phyloP scores from a whole-genome alignment of 75 land plant genomes.

The Pinus tabuliformis region DNA sequence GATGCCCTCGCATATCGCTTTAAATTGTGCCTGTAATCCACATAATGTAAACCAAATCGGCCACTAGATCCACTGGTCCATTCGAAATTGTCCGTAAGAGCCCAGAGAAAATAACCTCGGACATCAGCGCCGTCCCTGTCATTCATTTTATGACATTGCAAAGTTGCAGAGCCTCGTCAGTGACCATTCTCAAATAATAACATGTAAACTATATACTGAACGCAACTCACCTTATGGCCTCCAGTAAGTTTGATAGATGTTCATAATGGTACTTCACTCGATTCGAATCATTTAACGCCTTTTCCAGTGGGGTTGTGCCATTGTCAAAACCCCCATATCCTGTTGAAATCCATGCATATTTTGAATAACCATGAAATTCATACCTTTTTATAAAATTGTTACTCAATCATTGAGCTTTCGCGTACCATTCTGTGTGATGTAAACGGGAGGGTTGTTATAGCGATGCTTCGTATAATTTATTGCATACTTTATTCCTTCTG shows the following conservation, averaged over 20 bases:
- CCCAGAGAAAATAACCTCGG: slow-evolving; percentile 57
- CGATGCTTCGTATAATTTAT: slow-evolving; percentile 1
- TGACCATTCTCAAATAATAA: neutral
- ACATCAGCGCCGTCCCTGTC: slow-evolving; percentile 41
- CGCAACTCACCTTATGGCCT: slow-evolving; percentile 13
- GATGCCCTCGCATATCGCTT: slow-evolving; percentile 51
- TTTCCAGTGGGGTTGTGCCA: slow-evolving; percentile 13
- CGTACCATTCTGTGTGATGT: slow-evolving; percentile 25
- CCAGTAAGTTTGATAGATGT: slow-evolving; percentile 22
- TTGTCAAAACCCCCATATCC: slow-evolving; percentile 37
- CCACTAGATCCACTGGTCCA: slow-evolving; percentile 45
- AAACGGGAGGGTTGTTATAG: slow-evolving; percentile 3
- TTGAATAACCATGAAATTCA: neutral
- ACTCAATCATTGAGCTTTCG: neutral
- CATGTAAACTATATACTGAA: neutral
- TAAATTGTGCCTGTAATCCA: slow-evolving; percentile 37
- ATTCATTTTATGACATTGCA: neutral
- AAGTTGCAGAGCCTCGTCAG: neutral
- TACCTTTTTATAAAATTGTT: neutral
- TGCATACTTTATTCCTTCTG: neutral
- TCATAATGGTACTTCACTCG: slow-evolving; percentile 24
- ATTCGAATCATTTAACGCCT: slow-evolving; percentile 23
- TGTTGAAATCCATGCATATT: neutral
- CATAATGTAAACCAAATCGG: slow-evolving; percentile 51
- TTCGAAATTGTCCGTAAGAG: slow-evolving; percentile 56